Conservation (phyloP, 148 eudicot species). For the Gaultheria prostrata region DNA sequence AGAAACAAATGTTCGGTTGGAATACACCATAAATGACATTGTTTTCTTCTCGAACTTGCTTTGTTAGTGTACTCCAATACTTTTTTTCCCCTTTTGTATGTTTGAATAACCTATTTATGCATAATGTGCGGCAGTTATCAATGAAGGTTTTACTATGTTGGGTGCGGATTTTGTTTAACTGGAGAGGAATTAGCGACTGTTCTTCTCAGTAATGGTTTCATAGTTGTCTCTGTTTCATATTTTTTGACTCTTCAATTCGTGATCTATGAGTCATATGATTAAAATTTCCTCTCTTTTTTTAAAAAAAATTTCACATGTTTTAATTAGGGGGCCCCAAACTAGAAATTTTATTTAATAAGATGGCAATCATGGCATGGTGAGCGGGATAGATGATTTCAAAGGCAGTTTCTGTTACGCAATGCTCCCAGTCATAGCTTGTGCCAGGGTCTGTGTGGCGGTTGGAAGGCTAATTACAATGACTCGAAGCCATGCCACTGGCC, state of each 20-base stretch:
- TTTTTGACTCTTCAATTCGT: not conserved
- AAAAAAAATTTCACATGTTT: not conserved
- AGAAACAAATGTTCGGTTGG: not conserved
- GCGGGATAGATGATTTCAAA: not conserved
- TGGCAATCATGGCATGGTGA: not conserved
- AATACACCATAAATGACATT: not conserved
- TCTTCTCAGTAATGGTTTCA: no score
- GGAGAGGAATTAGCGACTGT: no score
- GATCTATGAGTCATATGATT: not conserved
- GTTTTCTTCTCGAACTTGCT: not conserved
- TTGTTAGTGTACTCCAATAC: not conserved
- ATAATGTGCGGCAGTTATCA: not conserved
- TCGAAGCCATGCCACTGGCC: not conserved
- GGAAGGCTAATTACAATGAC: not conserved
- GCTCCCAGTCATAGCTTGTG: not conserved
- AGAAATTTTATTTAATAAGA: not conserved
- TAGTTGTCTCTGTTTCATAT: no score
- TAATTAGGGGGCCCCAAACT: not conserved
- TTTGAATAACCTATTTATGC: not conserved
- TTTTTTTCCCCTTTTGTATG: not conserved
- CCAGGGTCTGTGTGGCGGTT: not conserved
- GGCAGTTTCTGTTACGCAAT: not conserved
- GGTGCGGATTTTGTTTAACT: not conserved
- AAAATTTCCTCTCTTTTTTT: not conserved
- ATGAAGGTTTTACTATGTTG: not conserved